Conservation (phyloP, 2,329 filamentous ascomycete species). For the Ascochyta pisi region DNA sequence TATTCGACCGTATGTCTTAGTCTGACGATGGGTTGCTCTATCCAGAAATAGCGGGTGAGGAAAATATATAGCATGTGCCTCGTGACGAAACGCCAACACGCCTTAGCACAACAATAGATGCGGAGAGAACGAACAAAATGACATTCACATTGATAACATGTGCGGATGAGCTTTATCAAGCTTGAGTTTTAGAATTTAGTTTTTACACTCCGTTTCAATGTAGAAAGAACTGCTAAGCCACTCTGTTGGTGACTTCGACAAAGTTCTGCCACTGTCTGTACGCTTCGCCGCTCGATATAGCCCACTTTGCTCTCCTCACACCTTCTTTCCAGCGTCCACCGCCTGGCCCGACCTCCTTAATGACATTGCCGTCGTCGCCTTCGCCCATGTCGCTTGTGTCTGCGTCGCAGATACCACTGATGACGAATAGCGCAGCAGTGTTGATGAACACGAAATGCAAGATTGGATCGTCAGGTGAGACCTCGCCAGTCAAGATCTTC, state of each 20-base stretch:
- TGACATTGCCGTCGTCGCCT: conserved; percentile 80
- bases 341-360: conserved; percentile 82
- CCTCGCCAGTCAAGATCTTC: conserved; percentile 75
- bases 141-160: too few species aligned
- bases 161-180: too few species aligned
- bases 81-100: too few species aligned
- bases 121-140: too few species aligned
- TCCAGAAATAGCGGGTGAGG: too few species aligned
- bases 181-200: too few species aligned
- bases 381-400: conserved; percentile 80
- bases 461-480: conserved; percentile 80
- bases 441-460: conserved; percentile 95
- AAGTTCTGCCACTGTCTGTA: conserved; percentile 83
- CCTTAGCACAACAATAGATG: too few species aligned
- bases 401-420: conserved; percentile 84
- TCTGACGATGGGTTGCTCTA: too few species aligned
- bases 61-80: too few species aligned
- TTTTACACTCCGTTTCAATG: too few species aligned
- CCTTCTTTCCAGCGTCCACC: conserved; percentile 95
- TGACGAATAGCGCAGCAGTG: conserved; percentile 84
- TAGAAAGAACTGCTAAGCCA: conserved; percentile 23
- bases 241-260: conserved; percentile 76
- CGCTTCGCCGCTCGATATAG: conserved; percentile 85
- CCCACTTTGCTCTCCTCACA: conserved; percentile 84
- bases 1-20: too few species aligned